A percentile compares a stretch with the other conserved stretches of the same genome.
These are phyloP conservation scores for Pseudophaeomoniella oleicola DNA, from an alignment of 2,329 filamentous ascomycete species.

Conservation along the genomic window DNA sequence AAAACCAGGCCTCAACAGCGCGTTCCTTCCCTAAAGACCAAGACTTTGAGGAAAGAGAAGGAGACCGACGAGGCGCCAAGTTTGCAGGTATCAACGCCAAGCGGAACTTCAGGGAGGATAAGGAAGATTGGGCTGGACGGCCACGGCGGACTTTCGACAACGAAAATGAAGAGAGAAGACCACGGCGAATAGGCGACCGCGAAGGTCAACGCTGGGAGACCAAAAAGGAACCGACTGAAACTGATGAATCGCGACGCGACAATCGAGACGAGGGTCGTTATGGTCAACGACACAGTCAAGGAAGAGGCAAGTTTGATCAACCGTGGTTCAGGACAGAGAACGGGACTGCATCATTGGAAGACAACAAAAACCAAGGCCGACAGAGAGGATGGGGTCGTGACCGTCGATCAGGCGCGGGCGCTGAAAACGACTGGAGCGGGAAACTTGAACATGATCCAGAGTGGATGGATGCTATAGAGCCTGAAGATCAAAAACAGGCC, in stretches of 20 bases:
- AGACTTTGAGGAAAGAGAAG: constrained; percentile 11
- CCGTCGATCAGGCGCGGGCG: constrained; percentile 32
- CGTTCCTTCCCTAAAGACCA: constrained; percentile 3
- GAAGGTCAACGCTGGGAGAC: constrained; percentile 29
- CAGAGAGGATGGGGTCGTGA: constrained; percentile 38
- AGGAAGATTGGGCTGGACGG: constrained; percentile 26
- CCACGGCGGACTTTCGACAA: constrained; percentile 23
- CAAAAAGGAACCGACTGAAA: constrained; percentile 41
- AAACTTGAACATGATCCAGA: constrained; percentile 65
- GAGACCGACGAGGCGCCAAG: constrained; percentile 23
- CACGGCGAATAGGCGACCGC: constrained; percentile 25
- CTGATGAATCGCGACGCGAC: constrained; percentile 38
- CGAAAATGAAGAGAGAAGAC: constrained; percentile 26
- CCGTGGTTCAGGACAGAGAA: constrained; percentile 58
- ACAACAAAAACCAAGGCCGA: constrained; percentile 32
- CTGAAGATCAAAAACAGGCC: constrained; percentile 52
- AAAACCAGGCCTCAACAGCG: constrained; percentile 14
- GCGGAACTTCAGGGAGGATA: constrained; percentile 19
- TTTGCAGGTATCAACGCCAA: constrained; percentile 17
- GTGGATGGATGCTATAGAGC: constrained; percentile 61
- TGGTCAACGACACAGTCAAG: constrained; percentile 48
- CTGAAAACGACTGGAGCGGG: not conserved
- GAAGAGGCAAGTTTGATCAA: constrained; percentile 51
- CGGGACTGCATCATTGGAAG: constrained; percentile 25
- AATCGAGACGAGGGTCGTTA: constrained; percentile 38